These are phyloP conservation scores for Vanrija sp. DNA, from an alignment of 1,284 basidiomycete species.

Conservation along the genomic window DNA sequence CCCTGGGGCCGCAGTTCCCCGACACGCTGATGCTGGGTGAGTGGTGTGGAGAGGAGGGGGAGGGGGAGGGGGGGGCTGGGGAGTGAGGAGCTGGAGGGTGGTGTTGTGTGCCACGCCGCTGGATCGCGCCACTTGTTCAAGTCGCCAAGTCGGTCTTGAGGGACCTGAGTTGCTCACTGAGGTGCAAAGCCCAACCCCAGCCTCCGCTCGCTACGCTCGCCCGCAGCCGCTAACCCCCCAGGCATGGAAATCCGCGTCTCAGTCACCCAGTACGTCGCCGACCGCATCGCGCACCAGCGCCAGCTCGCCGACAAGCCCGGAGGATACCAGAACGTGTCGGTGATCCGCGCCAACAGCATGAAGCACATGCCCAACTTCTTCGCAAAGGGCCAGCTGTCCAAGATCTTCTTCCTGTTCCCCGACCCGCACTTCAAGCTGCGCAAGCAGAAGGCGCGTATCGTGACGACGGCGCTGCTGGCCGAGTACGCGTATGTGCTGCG, in stretches of 20 bases:
- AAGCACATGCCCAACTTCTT: slow-evolving; percentile 99
- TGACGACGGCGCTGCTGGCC: slow-evolving; percentile 86
- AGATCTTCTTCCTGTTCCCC: slow-evolving; percentile 97
- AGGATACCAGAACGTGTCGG: slow-evolving; percentile 84
- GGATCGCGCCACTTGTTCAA: no score
- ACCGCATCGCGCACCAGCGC: slow-evolving; percentile 85
- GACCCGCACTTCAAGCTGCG: slow-evolving; percentile 98
- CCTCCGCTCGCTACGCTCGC: no score
- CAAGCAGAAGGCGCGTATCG: slow-evolving; percentile 95
- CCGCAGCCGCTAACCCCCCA: slow-evolving; percentile 35
- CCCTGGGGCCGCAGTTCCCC: slow-evolving; percentile 86
- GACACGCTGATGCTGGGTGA: slow-evolving; percentile 89
- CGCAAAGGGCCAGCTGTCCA: slow-evolving; percentile 77
- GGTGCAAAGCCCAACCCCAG: no score
- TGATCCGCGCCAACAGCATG: slow-evolving; percentile 96
- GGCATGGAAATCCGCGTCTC: slow-evolving; percentile 97
- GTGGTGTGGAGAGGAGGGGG: no score
- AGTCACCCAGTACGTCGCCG: slow-evolving; percentile 93
- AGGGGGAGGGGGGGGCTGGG: no score
- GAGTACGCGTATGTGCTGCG: slow-evolving; percentile 88
- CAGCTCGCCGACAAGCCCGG: slow-evolving; percentile 49
- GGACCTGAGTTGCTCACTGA: no score
- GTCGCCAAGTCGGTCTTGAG: no score
- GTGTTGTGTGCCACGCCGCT: no score
- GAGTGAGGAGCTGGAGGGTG: no score